Evolutionary conservation across 768 basidiomycete genomes (phyloP), one percentile per base, ranked within the genome.

Genomic region (Wakefieldia striispora): DNA sequence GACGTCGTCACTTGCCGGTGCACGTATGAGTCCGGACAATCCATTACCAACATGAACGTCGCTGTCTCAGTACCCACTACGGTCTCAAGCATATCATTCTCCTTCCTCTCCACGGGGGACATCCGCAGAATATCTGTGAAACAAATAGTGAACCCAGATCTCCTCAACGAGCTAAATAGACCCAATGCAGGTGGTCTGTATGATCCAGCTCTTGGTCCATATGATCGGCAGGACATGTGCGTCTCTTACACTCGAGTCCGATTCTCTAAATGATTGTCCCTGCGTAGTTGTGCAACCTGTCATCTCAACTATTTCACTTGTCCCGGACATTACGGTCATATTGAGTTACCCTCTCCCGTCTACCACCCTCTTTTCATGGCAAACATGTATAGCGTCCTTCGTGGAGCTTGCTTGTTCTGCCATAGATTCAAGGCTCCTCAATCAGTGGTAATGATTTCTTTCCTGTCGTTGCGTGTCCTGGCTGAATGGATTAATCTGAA

Each of bases 261-360:
- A 38, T 23, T 23, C 37, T 47, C 19, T 38, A 23, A 34, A 7
- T 47, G 53, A 60, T 44, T 19, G 35, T 50, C 35, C 37, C 50
- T 29, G 23, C 41, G 20, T 65, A 99, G 95, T 51, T 99, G 97
- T 67, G 76, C 88, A 55, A 97, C 97, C 70, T 99, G 97, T 66
- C 86, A 80, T 50, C 80, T 97, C 61, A 90, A 84, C 40, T 95
- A 93, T 63, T 98, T 87, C 72, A 86, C 87, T 51, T 99, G 97
- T 68, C 95, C 97, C 2, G 97, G 97, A 16, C 97, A 99, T 70
- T 99, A 88, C 71, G 97, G 97, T 19, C 97, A 98, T 69, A 95
- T 99, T 53, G 93, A 97, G 53, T 80, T 99, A 6, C 94, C 95
- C 17, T 81, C 88, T 16, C 95, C 97, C 13, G 91, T 98, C 3